Base-by-base conservation (phyloP, 2,329 filamentous ascomycete genomes). In the Aureobasidium sp. region DNA sequence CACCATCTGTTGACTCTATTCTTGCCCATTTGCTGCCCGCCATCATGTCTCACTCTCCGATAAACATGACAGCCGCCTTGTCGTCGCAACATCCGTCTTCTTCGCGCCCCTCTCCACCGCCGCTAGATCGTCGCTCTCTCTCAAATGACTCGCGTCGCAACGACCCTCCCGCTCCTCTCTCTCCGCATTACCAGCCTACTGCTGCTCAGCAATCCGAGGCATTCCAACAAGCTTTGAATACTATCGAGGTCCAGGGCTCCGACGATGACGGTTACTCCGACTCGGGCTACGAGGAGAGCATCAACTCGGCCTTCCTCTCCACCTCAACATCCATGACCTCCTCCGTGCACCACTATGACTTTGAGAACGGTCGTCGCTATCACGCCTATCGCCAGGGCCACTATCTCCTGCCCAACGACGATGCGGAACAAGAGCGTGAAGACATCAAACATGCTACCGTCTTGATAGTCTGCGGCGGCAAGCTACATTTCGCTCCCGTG, bases 401-500 rank as follows among this genome's bases (percentile, higher is more conserved):
- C 12, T 62, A 63, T 48, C 54, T 58, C n/a, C 54, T 63, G 7
- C 62, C 62, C 8, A 63, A 63, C 52, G 62, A 63, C 55, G 61
- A 61, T 22, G 51, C 54, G 12, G 62, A 64, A 42, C 59, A 63
- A 51, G 61, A 63, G 48, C 57, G 62, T 24, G 58, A 61, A 54
- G 62, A 64, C 49, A 62, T 64, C 30, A 58, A 59, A 22, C 62
- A 64, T 39, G 38, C 48, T 6, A 59, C 57, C 16, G 40, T 55
- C 14, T 35, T 57, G 22, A 47, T 25, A 4, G 56, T 55, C 6
- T 50, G 40, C 11, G 48, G 54, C 21, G 40, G 56, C 41, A 55
- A 53, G 41, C 53, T 57, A 6, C 51, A 52, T 32, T 56, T 55
- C 34, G 51, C 55, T 6, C 51, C 55, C 14, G 27, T 57, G 2